These are phyloP conservation scores for Halophytophthora polymorphica DNA, from an alignment of 352 stramenopile genomes.

Conservation along the genomic window DNA sequence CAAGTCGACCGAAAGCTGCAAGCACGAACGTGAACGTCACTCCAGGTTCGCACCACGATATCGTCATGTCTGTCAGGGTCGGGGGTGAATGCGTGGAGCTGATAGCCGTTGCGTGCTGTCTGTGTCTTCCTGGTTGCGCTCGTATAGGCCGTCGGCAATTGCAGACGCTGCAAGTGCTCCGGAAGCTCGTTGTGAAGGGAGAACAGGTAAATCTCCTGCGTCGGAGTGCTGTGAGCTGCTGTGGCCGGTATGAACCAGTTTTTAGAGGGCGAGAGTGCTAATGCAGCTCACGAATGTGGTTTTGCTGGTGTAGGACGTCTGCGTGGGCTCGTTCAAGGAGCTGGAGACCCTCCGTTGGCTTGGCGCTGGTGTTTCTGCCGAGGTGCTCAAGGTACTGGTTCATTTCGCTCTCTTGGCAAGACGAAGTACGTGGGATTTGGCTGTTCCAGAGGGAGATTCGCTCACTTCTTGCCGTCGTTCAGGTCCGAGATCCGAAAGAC, in stretches of 20 bases:
- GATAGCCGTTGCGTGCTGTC: too few species aligned
- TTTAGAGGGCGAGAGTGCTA: too few species aligned
- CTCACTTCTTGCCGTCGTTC: background rate
- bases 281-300: background rate
- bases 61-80: too few species aligned
- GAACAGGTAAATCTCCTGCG: too few species aligned
- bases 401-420: background rate
- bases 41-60: too few species aligned
- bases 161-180: slow-evolving; percentile 24
- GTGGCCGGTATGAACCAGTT: too few species aligned
- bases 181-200: too few species aligned
- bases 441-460: slow-evolving; percentile 7
- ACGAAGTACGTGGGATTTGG: background rate
- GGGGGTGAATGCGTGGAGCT: too few species aligned
- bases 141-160: slow-evolving; percentile 12
- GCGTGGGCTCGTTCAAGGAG: slow-evolving; percentile 41
- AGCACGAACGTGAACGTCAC: too few species aligned
- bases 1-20: too few species aligned
- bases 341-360: slow-evolving; percentile 60
- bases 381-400: slow-evolving; percentile 61
- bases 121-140: background rate
- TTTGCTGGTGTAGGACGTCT: slow-evolving; percentile 19
- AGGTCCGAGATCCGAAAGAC: slow-evolving; percentile 39
- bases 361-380: slow-evolving; percentile 60
- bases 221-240: too few species aligned